These are phyloP conservation scores for Plasmodium sp. DNA, from an alignment of 169 alveolate species.

Conservation along the genomic window DNA sequence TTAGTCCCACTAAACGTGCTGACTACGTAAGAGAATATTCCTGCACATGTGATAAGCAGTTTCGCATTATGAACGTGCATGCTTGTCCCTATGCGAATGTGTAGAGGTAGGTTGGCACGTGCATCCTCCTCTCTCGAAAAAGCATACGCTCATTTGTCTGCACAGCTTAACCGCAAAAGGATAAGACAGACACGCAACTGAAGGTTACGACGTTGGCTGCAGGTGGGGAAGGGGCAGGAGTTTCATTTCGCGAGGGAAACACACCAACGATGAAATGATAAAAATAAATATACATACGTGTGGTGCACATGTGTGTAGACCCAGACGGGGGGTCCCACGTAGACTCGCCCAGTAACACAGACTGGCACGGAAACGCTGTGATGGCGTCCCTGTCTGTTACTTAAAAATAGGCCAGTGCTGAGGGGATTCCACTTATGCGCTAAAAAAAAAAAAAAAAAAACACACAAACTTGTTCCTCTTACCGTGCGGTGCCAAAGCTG, in stretches of 20 bases:
- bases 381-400: conserved; percentile 1
- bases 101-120: background rate
- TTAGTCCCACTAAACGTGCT: conserved; percentile 1
- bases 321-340: background rate
- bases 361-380: background rate
- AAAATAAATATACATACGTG: background rate
- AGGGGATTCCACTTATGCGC: conserved; percentile 19
- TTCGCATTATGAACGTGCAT: background rate
- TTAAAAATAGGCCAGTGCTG: conserved; percentile 43
- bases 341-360: background rate
- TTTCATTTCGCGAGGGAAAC: background rate
- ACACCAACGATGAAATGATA: background rate
- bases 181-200: conserved; percentile 34
- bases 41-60: background rate
- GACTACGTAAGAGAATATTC: conserved; percentile 56
- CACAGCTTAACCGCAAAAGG: conserved; percentile 43
- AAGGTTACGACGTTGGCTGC: conserved; percentile 35
- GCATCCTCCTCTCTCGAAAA: background rate
- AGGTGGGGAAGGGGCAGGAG: background rate
- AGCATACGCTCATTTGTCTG: background rate
- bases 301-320: conserved; percentile 4
- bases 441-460: background rate
- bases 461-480: background rate
- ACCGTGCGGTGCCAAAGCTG: background rate
- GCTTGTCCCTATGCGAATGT: background rate